A percentile compares a stretch with the other conserved stretches of the same genome.
Evolutionary conservation across 192 early-diverging fungal species (phyloP).

Genomic region (Podila verticillata): DNA sequence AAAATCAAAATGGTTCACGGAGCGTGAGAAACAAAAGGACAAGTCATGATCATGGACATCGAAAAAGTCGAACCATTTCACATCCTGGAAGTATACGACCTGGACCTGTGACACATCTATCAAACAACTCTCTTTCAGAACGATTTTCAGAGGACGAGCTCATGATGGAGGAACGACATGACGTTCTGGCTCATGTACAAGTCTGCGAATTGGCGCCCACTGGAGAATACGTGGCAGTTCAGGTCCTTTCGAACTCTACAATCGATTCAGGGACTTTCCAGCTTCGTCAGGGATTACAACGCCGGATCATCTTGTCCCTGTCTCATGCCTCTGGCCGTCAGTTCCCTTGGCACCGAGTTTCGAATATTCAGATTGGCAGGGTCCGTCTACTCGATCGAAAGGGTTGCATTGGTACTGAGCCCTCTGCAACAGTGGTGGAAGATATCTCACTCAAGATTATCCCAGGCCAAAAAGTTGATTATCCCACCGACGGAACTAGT

Average conservation of each 20-base stretch:
- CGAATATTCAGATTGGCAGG: conserved; percentile 56
- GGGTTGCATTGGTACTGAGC: conserved; percentile 56
- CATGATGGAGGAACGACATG: conserved; percentile 73
- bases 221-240: conserved; percentile 70
- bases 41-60: neutral
- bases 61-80: neutral
- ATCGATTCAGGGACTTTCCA: conserved; percentile 63
- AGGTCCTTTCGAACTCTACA: conserved; percentile 57
- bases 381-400: conserved; percentile 69
- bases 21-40: neutral
- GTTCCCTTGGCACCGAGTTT: conserved; percentile 61
- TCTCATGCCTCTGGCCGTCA: conserved; percentile 76
- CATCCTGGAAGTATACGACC: neutral
- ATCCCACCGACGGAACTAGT: conserved; percentile 73
- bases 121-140: conserved; percentile 17
- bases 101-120: neutral
- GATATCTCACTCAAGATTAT: conserved; percentile 57
- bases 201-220: conserved; percentile 70
- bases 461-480: conserved; percentile 57
- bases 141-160: conserved; percentile 73
- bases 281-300: conserved; percentile 80
- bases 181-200: conserved; percentile 73
- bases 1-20: neutral
- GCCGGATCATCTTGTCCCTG: conserved; percentile 70
- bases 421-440: conserved; percentile 56